phyloP scores from a whole-genome alignment of 108 stramenopile genomes.

The Conticribra weissflogii region DNA sequence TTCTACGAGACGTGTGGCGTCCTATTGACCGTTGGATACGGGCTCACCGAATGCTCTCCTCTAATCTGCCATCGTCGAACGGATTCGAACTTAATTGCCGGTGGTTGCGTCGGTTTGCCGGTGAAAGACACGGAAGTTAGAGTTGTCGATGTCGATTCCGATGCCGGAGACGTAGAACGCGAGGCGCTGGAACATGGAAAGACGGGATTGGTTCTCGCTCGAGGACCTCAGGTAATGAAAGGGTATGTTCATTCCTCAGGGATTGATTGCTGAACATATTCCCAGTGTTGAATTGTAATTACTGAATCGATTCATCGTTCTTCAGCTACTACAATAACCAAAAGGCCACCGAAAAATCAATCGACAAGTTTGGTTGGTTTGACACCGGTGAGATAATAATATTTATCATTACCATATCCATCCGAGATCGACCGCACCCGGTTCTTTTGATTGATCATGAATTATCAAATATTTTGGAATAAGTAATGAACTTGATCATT shows the following conservation, averaged over 20 bases:
- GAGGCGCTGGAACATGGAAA: conserved; percentile 63
- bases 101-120: conserved; percentile 83
- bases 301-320: neutral
- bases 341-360: conserved; percentile 75
- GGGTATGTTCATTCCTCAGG: conserved; percentile 25
- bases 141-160: conserved; percentile 73
- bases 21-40: conserved; percentile 60
- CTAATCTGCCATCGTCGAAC: conserved; percentile 71
- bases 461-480: too few relatives aligned
- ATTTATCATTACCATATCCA: too few relatives aligned
- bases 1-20: conserved; percentile 53
- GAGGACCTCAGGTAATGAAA: conserved; percentile 90
- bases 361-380: conserved; percentile 84
- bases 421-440: too few relatives aligned
- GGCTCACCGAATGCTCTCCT: conserved; percentile 68
- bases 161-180: conserved; percentile 47
- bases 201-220: conserved; percentile 73
- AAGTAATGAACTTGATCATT: too few relatives aligned
- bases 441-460: too few relatives aligned
- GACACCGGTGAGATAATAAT: conserved; percentile 81
- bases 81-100: conserved; percentile 73
- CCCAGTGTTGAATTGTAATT: neutral
- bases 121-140: conserved; percentile 36
- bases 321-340: conserved; percentile 81
- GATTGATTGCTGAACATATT: neutral